Percentiles rank a stretch among this genome's conserved stretches.
Evolutionary conservation across 495 filamentous ascomycete genomes (phyloP).

Genomic region (Darksidea phi): DNA sequence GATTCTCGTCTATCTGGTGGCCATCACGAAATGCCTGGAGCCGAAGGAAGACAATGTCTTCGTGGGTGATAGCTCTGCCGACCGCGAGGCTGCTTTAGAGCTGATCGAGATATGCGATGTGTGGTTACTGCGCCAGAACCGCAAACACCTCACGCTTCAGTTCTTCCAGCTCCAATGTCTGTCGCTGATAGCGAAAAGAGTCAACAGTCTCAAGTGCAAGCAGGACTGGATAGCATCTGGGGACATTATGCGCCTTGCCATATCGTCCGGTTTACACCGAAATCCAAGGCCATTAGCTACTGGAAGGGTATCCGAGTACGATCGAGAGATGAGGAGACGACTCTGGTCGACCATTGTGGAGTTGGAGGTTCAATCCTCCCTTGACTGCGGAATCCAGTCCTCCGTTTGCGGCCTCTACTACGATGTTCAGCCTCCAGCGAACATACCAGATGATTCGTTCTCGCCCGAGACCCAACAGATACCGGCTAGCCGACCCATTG

Average conservation of each 20-base stretch:
- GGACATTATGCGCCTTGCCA: slow-evolving; percentile 26
- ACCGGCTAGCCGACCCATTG: slow-evolving; percentile 9
- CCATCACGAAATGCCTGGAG: slow-evolving; percentile 23
- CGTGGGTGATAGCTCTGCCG: slow-evolving; percentile 45
- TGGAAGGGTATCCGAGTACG: slow-evolving; percentile 20
- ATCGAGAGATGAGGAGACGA: slow-evolving; percentile 30
- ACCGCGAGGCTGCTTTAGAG: slow-evolving; percentile 42
- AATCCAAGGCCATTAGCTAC: slow-evolving; percentile 14
- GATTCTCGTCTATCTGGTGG: slow-evolving; percentile 45
- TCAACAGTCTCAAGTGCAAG: slow-evolving; percentile 33
- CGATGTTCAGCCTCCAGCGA: slow-evolving; percentile 24
- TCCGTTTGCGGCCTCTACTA: slow-evolving; percentile 26
- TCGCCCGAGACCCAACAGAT: neutral
- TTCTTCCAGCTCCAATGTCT: slow-evolving; percentile 34
- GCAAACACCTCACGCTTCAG: slow-evolving; percentile 39
- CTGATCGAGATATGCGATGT: slow-evolving; percentile 45
- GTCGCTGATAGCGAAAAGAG: slow-evolving; percentile 26
- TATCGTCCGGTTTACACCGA: slow-evolving; percentile 29
- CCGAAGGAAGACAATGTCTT: slow-evolving; percentile 27
- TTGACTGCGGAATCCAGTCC: slow-evolving; percentile 26
- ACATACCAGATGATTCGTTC: slow-evolving; percentile 23
- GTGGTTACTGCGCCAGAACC: slow-evolving; percentile 45
- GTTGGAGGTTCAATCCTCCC: slow-evolving; percentile 30
- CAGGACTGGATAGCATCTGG: slow-evolving; percentile 33
- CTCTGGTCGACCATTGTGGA: slow-evolving; percentile 33